Base-by-base conservation (phyloP, 768 basidiomycete species). In the Brasilioporus rufonigricans region DNA sequence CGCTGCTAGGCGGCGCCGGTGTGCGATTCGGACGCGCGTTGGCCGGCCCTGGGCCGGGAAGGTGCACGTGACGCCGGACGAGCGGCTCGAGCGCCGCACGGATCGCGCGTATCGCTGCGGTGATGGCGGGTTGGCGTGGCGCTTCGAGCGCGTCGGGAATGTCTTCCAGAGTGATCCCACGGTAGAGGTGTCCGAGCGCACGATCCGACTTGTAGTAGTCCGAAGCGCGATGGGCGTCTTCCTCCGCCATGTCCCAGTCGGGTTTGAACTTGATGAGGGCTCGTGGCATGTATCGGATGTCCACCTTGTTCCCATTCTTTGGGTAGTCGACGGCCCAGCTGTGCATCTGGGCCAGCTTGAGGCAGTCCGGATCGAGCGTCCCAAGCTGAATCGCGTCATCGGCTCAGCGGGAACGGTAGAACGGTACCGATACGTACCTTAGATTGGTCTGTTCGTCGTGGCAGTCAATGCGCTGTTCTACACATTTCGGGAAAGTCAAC, bases 241-340 rank as follows among this genome's bases (percentile, higher is more conserved):
- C 77, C 60, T 87, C 85, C 16, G 79, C 79, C 21, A 77, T 79
- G 55, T 89, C 82, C 90, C 90, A 92, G 65, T 92, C 90, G 1
- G 90, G 90, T 61, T 87, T 91, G 66, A 79, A 82, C 18, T 77
- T 76, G 43, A 89, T 87, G 16, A 88, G 72, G 0, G 74, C 65
- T 12, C 71, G 67, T 4, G 90, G 89, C 29, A 88, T 66, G 4
- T 70, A 62, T 23, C 73, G 71, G 27, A 86, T 72, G 46, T 84
- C 72, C 24, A 89, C 86, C 2, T 82, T 79, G 35, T 80, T 80
- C 10, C 89, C 90, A 58, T 86, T 84, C 71, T 91, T 92, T 0
- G 87, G 83, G 65, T 89, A 92, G 62, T 91, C 90, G 5, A 92
- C 89, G 0, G 89, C 89, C 75, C 81, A 64, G 56, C 69, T 76